Evolutionary conservation across 2,329 filamentous ascomycete genomes (phyloP).

Genomic region (Hypoxylon sp.): DNA sequence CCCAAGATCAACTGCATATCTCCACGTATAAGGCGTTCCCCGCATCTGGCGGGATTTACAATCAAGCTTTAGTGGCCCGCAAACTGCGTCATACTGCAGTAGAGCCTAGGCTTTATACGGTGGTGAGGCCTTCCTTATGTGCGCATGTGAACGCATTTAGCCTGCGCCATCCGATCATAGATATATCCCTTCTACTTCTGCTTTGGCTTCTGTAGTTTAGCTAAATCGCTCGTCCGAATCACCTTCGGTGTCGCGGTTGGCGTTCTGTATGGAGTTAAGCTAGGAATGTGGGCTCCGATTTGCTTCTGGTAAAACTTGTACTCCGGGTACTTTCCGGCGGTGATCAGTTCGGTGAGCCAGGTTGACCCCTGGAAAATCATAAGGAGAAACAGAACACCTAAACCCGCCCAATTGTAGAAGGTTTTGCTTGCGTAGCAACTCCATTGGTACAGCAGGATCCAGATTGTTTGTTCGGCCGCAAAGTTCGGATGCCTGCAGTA

Average conservation of each 20-base stretch:
- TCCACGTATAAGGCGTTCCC: slow-evolving; percentile 28
- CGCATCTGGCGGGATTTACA: slow-evolving; percentile 27
- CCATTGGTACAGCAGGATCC: slow-evolving; percentile 92
- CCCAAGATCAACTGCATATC: slow-evolving; percentile 30
- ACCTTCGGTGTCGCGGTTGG: slow-evolving; percentile 61
- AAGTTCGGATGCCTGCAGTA: slow-evolving; percentile 97
- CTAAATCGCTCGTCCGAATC: slow-evolving; percentile 67
- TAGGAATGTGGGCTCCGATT: slow-evolving; percentile 88
- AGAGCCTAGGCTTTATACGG: slow-evolving; percentile 22
- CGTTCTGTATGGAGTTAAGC: slow-evolving; percentile 61
- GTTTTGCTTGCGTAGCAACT: slow-evolving; percentile 79
- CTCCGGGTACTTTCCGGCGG: slow-evolving; percentile 85
- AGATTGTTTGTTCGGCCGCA: slow-evolving; percentile 89
- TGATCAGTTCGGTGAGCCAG: slow-evolving; percentile 87
- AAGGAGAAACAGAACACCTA: slow-evolving; percentile 79
- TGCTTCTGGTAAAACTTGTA: slow-evolving; percentile 87
- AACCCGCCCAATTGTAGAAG: slow-evolving; percentile 82
- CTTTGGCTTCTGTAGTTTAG: slow-evolving; percentile 62
- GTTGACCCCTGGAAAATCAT: slow-evolving; percentile 92
- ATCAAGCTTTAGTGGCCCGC: slow-evolving; percentile 34
- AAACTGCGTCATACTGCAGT: slow-evolving; percentile 42
- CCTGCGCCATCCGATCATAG: slow-evolving; percentile 27
- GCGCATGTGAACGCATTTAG: slow-evolving; percentile 27
- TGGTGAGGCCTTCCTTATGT: slow-evolving; percentile 17
- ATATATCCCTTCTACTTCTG: slow-evolving; percentile 53